phyloP scores from a whole-genome alignment of 1,284 basidiomycete species.

The Marasmius sp. region DNA sequence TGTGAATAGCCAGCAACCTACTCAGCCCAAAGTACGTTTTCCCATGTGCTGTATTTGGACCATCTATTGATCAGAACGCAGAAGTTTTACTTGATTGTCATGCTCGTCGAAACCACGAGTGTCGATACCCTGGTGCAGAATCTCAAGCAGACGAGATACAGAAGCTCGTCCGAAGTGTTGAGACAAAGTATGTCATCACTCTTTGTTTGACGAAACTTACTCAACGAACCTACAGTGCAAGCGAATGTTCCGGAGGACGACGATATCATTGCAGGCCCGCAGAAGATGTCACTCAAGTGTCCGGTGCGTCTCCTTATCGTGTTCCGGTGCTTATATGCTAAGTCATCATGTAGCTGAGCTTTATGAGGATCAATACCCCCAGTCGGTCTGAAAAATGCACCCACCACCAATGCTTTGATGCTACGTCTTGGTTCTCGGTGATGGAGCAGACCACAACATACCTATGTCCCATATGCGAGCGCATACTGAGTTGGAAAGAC shows the following conservation, averaged over 20 bases:
- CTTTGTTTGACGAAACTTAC: slow-evolving; percentile 3
- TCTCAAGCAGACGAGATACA: slow-evolving; percentile 66
- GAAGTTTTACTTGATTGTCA: slow-evolving; percentile 86
- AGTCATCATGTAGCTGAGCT: slow-evolving; percentile 66
- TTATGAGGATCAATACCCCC: slow-evolving; percentile 83
- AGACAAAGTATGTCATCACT: slow-evolving; percentile 52
- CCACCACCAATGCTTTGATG: slow-evolving; percentile 97
- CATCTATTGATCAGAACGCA: slow-evolving; percentile 29
- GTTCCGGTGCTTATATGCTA: background rate
- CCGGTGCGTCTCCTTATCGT: slow-evolving; percentile 57
- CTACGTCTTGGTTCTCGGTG: slow-evolving; percentile 89
- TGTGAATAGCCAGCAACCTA: slow-evolving; percentile 83
- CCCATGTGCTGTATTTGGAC: background rate
- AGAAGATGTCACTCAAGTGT: slow-evolving; percentile 88
- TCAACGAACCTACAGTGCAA: slow-evolving; percentile 50
- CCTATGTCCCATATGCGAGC: slow-evolving; percentile 95
- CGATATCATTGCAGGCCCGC: slow-evolving; percentile 84
- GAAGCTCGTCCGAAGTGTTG: slow-evolving; percentile 66
- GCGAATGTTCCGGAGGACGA: slow-evolving; percentile 69
- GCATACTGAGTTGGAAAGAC: slow-evolving; percentile 74
- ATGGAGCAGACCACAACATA: slow-evolving; percentile 98
- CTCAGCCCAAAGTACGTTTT: slow-evolving; percentile 59
- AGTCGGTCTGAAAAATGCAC: slow-evolving; percentile 85
- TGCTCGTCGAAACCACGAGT: slow-evolving; percentile 75
- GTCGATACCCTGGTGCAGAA: slow-evolving; percentile 68